Percentiles rank a stretch among this genome's conserved stretches.
phyloP scores from a whole-genome alignment of 2,329 filamentous ascomycete species.

The Paraconiothyrium brasiliense region DNA sequence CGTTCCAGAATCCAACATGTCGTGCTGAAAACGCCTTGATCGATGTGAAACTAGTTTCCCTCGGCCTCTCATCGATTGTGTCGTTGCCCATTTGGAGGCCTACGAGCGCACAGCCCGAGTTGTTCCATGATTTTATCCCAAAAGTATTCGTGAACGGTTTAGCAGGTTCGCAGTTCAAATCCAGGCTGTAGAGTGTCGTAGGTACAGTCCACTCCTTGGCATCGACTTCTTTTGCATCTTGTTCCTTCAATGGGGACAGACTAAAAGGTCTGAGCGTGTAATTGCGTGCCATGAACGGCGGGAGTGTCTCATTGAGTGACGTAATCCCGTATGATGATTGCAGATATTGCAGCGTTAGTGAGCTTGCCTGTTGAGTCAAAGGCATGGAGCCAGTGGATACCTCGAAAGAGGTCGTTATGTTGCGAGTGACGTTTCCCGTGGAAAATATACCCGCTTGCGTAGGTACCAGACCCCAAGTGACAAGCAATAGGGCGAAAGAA shows the following conservation, averaged over 20 bases:
- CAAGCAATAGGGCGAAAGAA: slow-evolving; percentile 59
- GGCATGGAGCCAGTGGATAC: slow-evolving; percentile 39
- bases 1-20: slow-evolving; percentile 57
- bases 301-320: slow-evolving; percentile 58
- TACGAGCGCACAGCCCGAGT: slow-evolving; percentile 30
- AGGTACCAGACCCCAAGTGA: slow-evolving; percentile 66
- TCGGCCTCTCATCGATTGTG: slow-evolving; percentile 12
- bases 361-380: slow-evolving; percentile 36
- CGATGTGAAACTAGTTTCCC: neutral
- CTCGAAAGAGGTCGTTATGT: slow-evolving; percentile 8
- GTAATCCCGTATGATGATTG: slow-evolving; percentile 58
- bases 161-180: slow-evolving; percentile 45
- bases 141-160: slow-evolving; percentile 25
- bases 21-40: slow-evolving; percentile 40
- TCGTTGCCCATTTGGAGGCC: slow-evolving; percentile 25
- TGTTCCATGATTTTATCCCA: slow-evolving; percentile 6
- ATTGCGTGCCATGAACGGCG: slow-evolving; percentile 55
- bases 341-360: slow-evolving; percentile 50
- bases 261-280: slow-evolving; percentile 58
- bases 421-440: slow-evolving; percentile 40
- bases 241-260: slow-evolving; percentile 25
- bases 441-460: slow-evolving; percentile 65
- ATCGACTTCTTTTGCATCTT: neutral
- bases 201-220: slow-evolving; percentile 33
- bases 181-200: slow-evolving; percentile 46